Percentiles rank a stretch among this genome's conserved stretches.
These are phyloP conservation scores for Aspergillus sp. DNA, from an alignment of 2,329 filamentous ascomycete species.

Conservation along the genomic window DNA sequence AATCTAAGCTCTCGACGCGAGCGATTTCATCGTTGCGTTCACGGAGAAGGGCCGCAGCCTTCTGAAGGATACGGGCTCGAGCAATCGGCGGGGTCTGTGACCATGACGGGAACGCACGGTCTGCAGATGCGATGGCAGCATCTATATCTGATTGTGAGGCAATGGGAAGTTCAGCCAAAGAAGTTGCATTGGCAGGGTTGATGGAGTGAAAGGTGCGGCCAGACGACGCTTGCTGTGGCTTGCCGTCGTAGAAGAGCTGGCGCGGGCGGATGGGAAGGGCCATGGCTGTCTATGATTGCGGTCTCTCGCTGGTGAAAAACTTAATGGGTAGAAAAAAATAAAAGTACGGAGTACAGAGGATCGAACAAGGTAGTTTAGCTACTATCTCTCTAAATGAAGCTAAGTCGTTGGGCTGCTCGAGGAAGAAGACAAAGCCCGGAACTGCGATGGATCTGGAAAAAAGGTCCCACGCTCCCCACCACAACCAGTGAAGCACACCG, in stretches of 20 bases:
- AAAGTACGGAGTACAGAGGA: neutral
- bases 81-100: constrained; percentile 71
- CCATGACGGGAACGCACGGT: constrained; percentile 72
- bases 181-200: constrained; percentile 69
- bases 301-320: neutral
- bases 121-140: constrained; percentile 68
- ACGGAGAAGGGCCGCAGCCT: constrained; percentile 71
- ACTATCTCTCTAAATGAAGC: neutral
- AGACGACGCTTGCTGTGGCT: constrained; percentile 60
- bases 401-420: neutral
- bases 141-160: constrained; percentile 69
- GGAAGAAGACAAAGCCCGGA: neutral
- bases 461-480: neutral
- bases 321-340: neutral
- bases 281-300: constrained; percentile 13
- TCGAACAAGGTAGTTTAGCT: neutral
- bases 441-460: neutral
- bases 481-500: neutral
- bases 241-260: constrained; percentile 75
- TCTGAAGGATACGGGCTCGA: constrained; percentile 75
- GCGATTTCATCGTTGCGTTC: constrained; percentile 78
- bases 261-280: constrained; percentile 48
- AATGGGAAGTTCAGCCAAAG: constrained; percentile 69
- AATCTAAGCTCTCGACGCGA: constrained; percentile 76
- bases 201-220: constrained; percentile 68